Percentiles rank a stretch among this genome's conserved stretches.
These are phyloP conservation scores for Copromyces sp. DNA, from an alignment of 495 filamentous ascomycete genomes.

Conservation along the genomic window DNA sequence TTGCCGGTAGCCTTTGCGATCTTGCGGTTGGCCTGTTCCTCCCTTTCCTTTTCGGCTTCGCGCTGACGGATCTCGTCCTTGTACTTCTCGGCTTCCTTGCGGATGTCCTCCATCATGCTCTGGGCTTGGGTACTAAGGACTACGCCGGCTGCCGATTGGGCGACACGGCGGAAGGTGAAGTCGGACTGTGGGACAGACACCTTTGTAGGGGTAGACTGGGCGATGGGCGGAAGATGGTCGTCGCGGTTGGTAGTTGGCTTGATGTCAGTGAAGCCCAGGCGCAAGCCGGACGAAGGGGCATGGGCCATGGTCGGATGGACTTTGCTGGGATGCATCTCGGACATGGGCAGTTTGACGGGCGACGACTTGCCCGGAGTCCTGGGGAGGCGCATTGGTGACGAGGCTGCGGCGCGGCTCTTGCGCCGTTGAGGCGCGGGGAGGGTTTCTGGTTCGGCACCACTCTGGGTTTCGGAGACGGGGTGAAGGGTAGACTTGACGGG, in stretches of 20 bases:
- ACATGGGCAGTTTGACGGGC: conserved; percentile 45
- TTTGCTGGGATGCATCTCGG: conserved; percentile 74
- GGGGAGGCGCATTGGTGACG: conserved; percentile 34
- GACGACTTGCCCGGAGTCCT: conserved; percentile 33
- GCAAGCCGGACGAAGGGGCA: conserved; percentile 52
- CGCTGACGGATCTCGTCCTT: conserved; percentile 49
- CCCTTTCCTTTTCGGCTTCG: conserved; percentile 35
- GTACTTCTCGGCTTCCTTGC: conserved; percentile 56
- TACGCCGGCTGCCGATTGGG: conserved; percentile 39
- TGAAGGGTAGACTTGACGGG: conserved; percentile 22
- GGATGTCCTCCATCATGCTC: conserved; percentile 66
- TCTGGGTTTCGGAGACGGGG: conserved; percentile 35
- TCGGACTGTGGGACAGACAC: conserved; percentile 41
- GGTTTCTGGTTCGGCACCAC: conserved; percentile 12
- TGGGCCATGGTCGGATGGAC: conserved; percentile 55
- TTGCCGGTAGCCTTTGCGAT: conserved; percentile 73
- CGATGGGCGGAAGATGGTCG: conserved; percentile 12
- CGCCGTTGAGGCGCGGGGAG: conserved; percentile 18
- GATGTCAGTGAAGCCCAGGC: conserved; percentile 59
- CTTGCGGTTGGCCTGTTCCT: conserved; percentile 44
- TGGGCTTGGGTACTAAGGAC: conserved; percentile 63
- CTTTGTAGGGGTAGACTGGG: conserved; percentile 42
- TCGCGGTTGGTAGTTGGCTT: conserved; percentile 26
- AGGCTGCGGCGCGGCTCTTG: conserved; percentile 15
- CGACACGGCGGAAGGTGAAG: conserved; percentile 66